Conservation (phyloP, 495 filamentous ascomycete genomes). For the Annulohypoxylon nitens region DNA sequence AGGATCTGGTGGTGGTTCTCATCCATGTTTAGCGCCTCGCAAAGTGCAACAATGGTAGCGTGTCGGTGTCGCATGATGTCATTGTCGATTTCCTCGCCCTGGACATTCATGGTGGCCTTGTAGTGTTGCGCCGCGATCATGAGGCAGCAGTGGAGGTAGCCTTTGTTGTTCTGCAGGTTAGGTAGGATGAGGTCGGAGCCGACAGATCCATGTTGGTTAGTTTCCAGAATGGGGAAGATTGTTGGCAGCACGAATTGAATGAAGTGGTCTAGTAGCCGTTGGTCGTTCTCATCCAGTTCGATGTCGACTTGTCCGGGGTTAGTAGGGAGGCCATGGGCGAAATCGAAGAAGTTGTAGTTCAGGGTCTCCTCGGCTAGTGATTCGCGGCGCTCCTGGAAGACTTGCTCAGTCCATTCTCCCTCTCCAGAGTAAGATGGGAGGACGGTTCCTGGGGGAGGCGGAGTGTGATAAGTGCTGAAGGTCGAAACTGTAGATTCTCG, state of each 20-base stretch:
- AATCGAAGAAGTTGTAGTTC: conserved; percentile 83
- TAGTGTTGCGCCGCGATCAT: conserved; percentile 96
- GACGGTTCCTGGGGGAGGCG: conserved; percentile 72
- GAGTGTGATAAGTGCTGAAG: conserved; percentile 87
- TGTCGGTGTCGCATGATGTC: conserved; percentile 96
- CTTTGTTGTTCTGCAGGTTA: conserved; percentile 88
- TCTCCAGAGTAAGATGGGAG: conserved; percentile 74
- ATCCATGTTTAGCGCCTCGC: conserved; percentile 83
- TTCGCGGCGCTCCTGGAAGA: conserved; percentile 74
- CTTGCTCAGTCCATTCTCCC: conserved; percentile 82
- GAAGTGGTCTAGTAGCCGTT: conserved; percentile 90
- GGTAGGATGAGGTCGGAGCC: conserved; percentile 85
- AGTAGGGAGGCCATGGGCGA: conserved; percentile 69
- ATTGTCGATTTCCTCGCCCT: conserved; percentile 81
- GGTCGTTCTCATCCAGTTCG: conserved; percentile 89
- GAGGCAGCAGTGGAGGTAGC: conserved; percentile 94
- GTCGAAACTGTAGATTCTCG: conserved; percentile 87
- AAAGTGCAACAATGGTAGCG: conserved; percentile 87
- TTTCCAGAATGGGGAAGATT: conserved; percentile 91
- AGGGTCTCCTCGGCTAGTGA: conserved; percentile 74
- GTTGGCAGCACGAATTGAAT: conserved; percentile 86
- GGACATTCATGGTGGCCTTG: conserved; percentile 77
- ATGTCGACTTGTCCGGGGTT: conserved; percentile 75
- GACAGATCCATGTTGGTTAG: conserved; percentile 83
- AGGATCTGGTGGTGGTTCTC: conserved; percentile 87